Conservation (phyloP, 495 filamentous ascomycete genomes). For the Tuber microsphaerosporum region DNA sequence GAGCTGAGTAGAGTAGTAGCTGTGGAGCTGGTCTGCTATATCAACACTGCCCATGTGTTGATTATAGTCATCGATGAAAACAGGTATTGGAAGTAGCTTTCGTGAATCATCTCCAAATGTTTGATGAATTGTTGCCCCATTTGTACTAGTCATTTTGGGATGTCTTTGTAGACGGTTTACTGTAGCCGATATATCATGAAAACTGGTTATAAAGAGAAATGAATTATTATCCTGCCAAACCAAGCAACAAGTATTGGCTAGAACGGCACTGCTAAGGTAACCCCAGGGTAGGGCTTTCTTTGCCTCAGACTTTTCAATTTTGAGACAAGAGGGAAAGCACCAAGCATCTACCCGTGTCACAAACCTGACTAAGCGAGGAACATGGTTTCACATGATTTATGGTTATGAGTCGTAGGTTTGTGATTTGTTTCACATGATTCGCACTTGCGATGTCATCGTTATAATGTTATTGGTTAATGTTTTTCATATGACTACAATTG, state of each 20-base stretch:
- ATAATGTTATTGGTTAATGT: no score
- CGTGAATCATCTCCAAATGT: not conserved
- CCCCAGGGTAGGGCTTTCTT: not conserved
- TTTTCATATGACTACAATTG: no score
- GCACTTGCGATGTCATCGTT: no score
- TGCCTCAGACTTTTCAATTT: not conserved
- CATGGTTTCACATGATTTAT: no score
- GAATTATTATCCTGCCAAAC: constrained; percentile 13
- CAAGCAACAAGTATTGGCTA: not conserved
- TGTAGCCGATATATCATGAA: not conserved
- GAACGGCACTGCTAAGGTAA: not conserved
- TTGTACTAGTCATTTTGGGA: no score
- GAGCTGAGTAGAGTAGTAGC: constrained; percentile 30
- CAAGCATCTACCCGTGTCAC: no score
- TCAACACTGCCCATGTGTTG: constrained; percentile 29
- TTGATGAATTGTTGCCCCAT: no score
- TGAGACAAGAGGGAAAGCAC: constrained; percentile 2
- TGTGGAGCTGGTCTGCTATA: constrained; percentile 18
- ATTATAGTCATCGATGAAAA: constrained; percentile 34
- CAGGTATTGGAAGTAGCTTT: constrained; percentile 11
- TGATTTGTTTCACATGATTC: no score
- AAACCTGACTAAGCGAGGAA: no score
- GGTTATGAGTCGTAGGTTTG: no score
- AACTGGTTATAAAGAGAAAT: constrained; percentile 13
- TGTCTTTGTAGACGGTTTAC: no score